Evolutionary conservation across 2,329 filamentous ascomycete species (phyloP).

Genomic region (Cytospora piceicola): DNA sequence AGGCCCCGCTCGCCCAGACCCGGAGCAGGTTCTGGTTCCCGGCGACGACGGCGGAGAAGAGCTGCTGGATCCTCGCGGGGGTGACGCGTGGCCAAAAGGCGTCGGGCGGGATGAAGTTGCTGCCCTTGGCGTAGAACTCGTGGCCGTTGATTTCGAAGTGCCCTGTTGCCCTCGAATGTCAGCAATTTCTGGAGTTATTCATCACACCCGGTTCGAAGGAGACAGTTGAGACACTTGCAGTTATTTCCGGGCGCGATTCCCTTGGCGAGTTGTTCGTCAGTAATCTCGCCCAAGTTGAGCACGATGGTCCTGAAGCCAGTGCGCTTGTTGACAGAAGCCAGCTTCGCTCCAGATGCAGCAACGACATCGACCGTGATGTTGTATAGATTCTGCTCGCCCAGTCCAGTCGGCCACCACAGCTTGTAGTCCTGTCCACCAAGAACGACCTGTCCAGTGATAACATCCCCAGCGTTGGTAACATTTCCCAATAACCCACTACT

Average conservation of each 20-base stretch:
- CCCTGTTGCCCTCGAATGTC: slow-evolving; percentile 48
- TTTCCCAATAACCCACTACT: slow-evolving; percentile 44
- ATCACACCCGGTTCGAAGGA: slow-evolving; percentile 12
- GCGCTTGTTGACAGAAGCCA: slow-evolving; percentile 55
- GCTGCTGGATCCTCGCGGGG: slow-evolving; percentile 50
- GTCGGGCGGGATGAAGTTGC: slow-evolving; percentile 66
- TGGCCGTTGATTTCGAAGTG: slow-evolving; percentile 69
- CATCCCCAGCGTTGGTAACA: slow-evolving; percentile 45
- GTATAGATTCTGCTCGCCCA: slow-evolving; percentile 63
- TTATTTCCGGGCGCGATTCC: slow-evolving; percentile 49
- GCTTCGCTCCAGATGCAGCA: slow-evolving; percentile 39
- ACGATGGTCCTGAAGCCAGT: slow-evolving; percentile 66
- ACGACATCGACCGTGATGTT: slow-evolving; percentile 55
- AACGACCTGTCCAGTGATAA: slow-evolving; percentile 53
- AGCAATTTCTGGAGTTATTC: not conserved
- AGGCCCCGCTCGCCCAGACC: slow-evolving; percentile 64
- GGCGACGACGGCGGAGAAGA: slow-evolving; percentile 58
- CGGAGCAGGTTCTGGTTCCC: slow-evolving; percentile 69
- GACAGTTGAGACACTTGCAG: not conserved
- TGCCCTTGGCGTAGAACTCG: slow-evolving; percentile 67
- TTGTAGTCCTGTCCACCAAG: slow-evolving; percentile 51
- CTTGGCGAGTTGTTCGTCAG: slow-evolving; percentile 53
- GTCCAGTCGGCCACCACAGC: slow-evolving; percentile 64
- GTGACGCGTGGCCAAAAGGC: slow-evolving; percentile 66
- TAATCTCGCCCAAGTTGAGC: slow-evolving; percentile 58